phyloP scores from a whole-genome alignment of 768 basidiomycete species.

The Wakefieldia striispora region DNA sequence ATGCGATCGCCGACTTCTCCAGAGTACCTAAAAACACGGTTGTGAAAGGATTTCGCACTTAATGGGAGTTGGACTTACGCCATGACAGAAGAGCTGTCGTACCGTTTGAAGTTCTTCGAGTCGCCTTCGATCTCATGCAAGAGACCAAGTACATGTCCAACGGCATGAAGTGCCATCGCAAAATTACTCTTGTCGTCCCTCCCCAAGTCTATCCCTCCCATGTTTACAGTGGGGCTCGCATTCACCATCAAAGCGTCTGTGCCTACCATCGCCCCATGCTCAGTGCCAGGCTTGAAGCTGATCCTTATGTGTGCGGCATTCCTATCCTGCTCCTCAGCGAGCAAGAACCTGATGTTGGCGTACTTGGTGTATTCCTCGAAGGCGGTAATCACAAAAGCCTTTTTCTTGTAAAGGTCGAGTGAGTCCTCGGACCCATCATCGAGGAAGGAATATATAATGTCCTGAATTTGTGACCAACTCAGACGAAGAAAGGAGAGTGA shows the following conservation, averaged over 20 bases:
- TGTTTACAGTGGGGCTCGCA: background rate
- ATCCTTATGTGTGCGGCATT: too few relatives aligned
- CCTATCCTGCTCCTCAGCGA: background rate
- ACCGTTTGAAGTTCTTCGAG: too few relatives aligned
- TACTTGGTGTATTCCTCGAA: background rate
- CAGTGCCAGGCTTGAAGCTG: background rate
- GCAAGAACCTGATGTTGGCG: background rate
- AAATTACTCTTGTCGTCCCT: background rate
- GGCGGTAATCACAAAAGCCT: constrained; percentile 1
- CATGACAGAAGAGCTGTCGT: background rate
- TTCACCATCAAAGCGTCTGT: background rate
- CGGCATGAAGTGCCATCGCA: background rate
- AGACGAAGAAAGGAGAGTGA: background rate
- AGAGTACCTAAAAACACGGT: background rate
- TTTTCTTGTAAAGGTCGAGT: background rate
- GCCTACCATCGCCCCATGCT: background rate
- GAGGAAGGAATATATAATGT: background rate
- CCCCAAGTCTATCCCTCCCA: background rate
- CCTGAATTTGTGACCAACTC: background rate
- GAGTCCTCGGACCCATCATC: too few relatives aligned
- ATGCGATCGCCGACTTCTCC: background rate
- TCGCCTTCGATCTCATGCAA: background rate
- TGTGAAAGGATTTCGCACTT: background rate
- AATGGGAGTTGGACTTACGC: background rate
- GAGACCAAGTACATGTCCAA: constrained; percentile 1